phyloP scores from a whole-genome alignment of 768 basidiomycete species.

The Amanita rimosa region DNA sequence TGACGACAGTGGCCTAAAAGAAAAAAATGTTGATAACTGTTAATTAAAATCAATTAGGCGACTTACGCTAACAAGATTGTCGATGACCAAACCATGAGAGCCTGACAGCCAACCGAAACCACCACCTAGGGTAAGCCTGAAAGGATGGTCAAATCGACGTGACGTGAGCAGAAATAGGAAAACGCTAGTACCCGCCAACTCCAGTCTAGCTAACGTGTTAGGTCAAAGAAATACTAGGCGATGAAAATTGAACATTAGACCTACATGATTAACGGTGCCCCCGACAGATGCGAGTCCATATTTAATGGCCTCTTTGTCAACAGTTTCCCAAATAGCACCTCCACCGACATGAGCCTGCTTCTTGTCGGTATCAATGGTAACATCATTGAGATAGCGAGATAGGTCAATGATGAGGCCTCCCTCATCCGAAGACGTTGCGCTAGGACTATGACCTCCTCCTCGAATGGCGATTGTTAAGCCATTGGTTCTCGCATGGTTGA shows the following conservation, averaged over 20 bases:
- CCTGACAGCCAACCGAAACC: conserved; percentile 42
- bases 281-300: conserved; percentile 37
- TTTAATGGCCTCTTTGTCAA: conserved; percentile 30
- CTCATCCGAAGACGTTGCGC: conserved; percentile 31
- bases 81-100: conserved; percentile 31
- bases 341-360: conserved; percentile 31
- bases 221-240: background rate
- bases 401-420: conserved; percentile 41
- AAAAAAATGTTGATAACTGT: background rate
- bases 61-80: conserved; percentile 31
- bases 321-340: conserved; percentile 33
- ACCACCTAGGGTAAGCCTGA: conserved; percentile 38
- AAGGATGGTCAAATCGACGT: background rate
- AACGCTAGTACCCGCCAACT: conserved; percentile 30
- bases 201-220: conserved; percentile 27
- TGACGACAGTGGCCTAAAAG: conserved; percentile 30
- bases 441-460: conserved; percentile 37
- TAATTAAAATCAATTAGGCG: background rate
- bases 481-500: conserved; percentile 24
- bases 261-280: conserved; percentile 37
- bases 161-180: background rate
- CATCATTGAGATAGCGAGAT: conserved; percentile 27
- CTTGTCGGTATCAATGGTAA: conserved; percentile 25
- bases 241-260: conserved; percentile 9
- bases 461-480: conserved; percentile 27